A percentile compares a stretch with the other conserved stretches of the same genome.
phyloP scores from a whole-genome alignment of 768 basidiomycete genomes.

The Floccularia luteovirens region DNA sequence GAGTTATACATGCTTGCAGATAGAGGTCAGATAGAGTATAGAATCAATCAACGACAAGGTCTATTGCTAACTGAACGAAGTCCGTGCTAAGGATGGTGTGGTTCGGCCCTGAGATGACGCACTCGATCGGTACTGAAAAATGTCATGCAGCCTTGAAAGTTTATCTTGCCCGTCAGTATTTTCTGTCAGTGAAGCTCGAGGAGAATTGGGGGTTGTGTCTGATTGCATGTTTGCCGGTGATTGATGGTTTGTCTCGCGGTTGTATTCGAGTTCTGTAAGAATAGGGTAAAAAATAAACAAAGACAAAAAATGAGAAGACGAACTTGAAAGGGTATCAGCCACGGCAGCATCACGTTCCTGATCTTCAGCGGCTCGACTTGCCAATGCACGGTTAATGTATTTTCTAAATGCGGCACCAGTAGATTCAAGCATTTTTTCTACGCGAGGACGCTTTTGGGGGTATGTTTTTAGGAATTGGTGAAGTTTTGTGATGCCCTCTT shows the following conservation, averaged over 20 bases:
- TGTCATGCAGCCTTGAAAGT: slow-evolving; percentile 66
- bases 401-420: slow-evolving; percentile 89
- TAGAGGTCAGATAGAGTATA: no score
- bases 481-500: slow-evolving; percentile 91
- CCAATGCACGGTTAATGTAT: slow-evolving; percentile 83
- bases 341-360: slow-evolving; percentile 73
- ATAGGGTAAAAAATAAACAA: slow-evolving; percentile 4
- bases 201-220: slow-evolving; percentile 17
- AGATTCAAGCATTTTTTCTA: slow-evolving; percentile 83
- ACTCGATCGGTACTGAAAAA: slow-evolving; percentile 80
- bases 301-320: slow-evolving; percentile 17
- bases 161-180: slow-evolving; percentile 47
- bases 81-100: slow-evolving; percentile 18
- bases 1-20: no score
- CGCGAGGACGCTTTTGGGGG: slow-evolving; percentile 73
- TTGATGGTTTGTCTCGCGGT: slow-evolving; percentile 24
- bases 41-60: no score
- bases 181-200: slow-evolving; percentile 17
- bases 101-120: slow-evolving; percentile 35
- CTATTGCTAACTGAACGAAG: slow-evolving; percentile 23
- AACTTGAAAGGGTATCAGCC: slow-evolving; percentile 79
- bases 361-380: slow-evolving; percentile 83
- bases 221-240: slow-evolving; percentile 14
- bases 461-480: slow-evolving; percentile 91
- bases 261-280: slow-evolving; percentile 54